Evolutionary conservation across 2,329 filamentous ascomycete species (phyloP).

Genomic region (Golovinomyces cichoracearum): DNA sequence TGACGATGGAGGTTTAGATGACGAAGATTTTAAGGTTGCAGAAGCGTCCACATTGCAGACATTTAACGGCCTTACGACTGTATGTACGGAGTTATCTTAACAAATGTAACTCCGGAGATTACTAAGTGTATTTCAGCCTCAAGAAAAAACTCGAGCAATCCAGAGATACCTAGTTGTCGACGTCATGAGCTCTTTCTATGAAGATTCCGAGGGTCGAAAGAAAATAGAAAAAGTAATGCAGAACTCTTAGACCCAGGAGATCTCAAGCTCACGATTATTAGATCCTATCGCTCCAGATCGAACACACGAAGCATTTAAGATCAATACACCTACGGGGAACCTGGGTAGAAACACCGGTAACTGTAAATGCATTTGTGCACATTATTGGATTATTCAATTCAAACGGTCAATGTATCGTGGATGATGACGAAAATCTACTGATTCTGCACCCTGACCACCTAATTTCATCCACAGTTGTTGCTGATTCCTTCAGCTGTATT

Average conservation of each 20-base stretch:
- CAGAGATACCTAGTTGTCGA: slow-evolving; percentile 66
- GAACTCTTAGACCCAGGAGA: background rate
- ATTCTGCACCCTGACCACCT: slow-evolving; percentile 89
- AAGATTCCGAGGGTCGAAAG: slow-evolving; percentile 31
- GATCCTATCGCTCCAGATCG: slow-evolving; percentile 61
- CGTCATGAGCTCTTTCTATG: slow-evolving; percentile 43
- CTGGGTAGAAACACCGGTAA: slow-evolving; percentile 63
- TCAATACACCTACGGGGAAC: slow-evolving; percentile 56
- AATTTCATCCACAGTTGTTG: slow-evolving; percentile 79
- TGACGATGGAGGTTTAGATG: slow-evolving; percentile 33
- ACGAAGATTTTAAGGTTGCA: slow-evolving; percentile 51
- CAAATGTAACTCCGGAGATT: slow-evolving; percentile 14
- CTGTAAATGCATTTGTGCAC: slow-evolving; percentile 54
- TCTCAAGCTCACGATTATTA: slow-evolving; percentile 15
- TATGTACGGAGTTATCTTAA: slow-evolving; percentile 23
- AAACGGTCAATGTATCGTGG: slow-evolving; percentile 50
- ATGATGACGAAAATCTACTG: slow-evolving; percentile 59
- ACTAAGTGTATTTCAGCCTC: slow-evolving; percentile 44
- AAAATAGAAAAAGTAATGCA: slow-evolving; percentile 43
- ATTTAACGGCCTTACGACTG: slow-evolving; percentile 19
- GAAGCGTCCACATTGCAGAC: slow-evolving; percentile 27
- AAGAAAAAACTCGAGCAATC: slow-evolving; percentile 43
- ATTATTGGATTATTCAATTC: slow-evolving; percentile 53
- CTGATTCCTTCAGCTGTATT: slow-evolving; percentile 84
- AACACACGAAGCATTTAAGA: slow-evolving; percentile 38